Base-by-base conservation (phyloP, 805 yeast species). In the Candida wancherniae region DNA sequence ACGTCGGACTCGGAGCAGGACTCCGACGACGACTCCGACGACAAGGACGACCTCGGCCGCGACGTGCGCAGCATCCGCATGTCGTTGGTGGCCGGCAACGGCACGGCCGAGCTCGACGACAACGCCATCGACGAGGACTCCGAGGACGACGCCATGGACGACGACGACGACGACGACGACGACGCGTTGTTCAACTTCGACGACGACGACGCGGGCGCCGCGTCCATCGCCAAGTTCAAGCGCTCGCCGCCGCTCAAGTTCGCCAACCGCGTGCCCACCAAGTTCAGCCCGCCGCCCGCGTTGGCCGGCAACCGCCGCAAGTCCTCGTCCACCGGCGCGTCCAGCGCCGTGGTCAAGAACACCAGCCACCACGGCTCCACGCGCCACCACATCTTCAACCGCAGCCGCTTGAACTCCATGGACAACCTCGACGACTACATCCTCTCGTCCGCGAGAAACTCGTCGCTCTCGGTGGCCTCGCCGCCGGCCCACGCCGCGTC, bases 381-480 rank as follows among this genome's bases (percentile, higher is more conserved):
- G 19, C 43, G 49, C 27, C 58, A 56, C 33, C 61, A 51, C 39
- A 36, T 58, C 9, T 58, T 61, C 43, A 59, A 52, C 40, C 48
- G 69, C 17, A 58, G 67, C 17, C 49, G 72, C 30, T 48, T 66
- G 29, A 64, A 65, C 40, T 61, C 68, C 12, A 42, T 65, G 13
- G 71, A 66, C 21, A 61, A 62, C 36, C 51, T 63, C 39, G 69
- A 63, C 38, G 64, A 58, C 37, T 64, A 64, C 42, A 59, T 63
- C 22, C 41, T 60, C 15, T 54, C 61, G n/a, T 57, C 65, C n/a
- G 66, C 68, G 14, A 54, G 57, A 22, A 58, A 55, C 38, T 58
- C 65, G 14, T 50, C 48, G 28, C 46, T 55, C 9, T 55, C 61
- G 7, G 50, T 63, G 24, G 51, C 48, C 34, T 56, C 64, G 16